A percentile compares a stretch with the other conserved stretches of the same genome.
phyloP scores from a whole-genome alignment of 1,284 basidiomycete species.

The Puccinia sorghi region DNA sequence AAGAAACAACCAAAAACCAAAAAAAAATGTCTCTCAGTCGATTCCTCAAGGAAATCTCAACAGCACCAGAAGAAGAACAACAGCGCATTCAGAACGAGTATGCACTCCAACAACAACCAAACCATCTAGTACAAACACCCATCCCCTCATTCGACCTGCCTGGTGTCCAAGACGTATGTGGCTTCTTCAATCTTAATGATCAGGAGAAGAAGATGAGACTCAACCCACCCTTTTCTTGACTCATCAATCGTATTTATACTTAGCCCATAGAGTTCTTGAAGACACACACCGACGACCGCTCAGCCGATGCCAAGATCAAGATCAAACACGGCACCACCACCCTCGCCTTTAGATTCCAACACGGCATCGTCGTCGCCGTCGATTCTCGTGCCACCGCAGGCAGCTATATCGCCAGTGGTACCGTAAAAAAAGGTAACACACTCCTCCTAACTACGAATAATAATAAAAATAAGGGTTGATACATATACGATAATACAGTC shows the following conservation, averaged over 20 bases:
- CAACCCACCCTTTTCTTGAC: too few relatives aligned
- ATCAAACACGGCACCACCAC: constrained; percentile 99
- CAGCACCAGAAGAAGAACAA: constrained; percentile 7
- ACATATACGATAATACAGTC: constrained; percentile 64
- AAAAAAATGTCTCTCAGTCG: constrained; percentile 14
- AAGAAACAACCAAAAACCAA: too few relatives aligned
- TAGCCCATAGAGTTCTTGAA: constrained; percentile 86
- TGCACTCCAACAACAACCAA: constrained; percentile 12
- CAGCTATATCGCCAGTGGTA: constrained; percentile 79
- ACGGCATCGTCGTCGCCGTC: constrained; percentile 95
- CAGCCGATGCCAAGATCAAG: constrained; percentile 71
- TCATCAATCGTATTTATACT: neutral
- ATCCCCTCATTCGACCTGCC: constrained; percentile 45
- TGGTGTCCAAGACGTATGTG: constrained; percentile 43
- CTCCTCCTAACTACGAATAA: too few relatives aligned
- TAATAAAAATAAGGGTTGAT: neutral
- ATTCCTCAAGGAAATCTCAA: constrained; percentile 21
- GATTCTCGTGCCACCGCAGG: constrained; percentile 97
- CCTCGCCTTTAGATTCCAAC: constrained; percentile 92
- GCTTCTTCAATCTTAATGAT: neutral
- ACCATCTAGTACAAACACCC: neutral
- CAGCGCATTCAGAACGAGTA: constrained; percentile 13
- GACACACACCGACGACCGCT: constrained; percentile 87
- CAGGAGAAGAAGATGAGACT: too few relatives aligned
- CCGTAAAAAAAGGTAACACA: constrained; percentile 50